Evolutionary conservation across 371 early-diverging fungal genomes (phyloP).

Genomic region (Mortierella sp.): DNA sequence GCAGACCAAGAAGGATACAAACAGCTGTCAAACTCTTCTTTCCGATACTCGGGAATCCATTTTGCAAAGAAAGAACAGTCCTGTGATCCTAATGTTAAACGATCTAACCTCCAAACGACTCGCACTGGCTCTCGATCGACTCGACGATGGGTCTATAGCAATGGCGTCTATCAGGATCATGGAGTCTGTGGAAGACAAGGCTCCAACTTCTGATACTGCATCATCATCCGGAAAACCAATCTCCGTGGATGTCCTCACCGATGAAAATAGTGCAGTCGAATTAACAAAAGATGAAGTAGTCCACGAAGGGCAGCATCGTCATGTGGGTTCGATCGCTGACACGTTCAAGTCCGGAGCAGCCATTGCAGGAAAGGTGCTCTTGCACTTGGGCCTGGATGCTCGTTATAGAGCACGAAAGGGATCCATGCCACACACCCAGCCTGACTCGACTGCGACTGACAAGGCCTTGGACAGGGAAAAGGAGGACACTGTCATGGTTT

Average conservation of each 20-base stretch:
- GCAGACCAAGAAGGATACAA: too few relatives aligned
- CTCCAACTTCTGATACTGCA: too few relatives aligned
- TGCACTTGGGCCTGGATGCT: not conserved
- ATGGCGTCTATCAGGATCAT: not conserved
- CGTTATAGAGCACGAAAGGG: not conserved
- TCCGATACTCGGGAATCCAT: too few relatives aligned
- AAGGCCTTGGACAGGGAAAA: conserved; percentile 59
- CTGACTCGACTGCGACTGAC: not conserved
- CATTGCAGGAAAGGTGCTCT: not conserved
- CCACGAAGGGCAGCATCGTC: not conserved
- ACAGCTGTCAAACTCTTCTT: too few relatives aligned
- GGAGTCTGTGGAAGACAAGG: not conserved
- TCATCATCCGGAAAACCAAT: not conserved
- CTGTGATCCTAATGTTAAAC: not conserved
- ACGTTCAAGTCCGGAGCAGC: not conserved
- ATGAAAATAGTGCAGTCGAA: not conserved
- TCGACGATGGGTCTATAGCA: not conserved
- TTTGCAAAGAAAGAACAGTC: not conserved
- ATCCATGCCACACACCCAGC: not conserved
- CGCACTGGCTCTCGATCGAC: not conserved
- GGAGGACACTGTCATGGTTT: conserved; percentile 44
- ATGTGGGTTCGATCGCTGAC: not conserved
- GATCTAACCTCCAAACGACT: not conserved
- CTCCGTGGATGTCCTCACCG: not conserved
- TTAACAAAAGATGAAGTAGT: not conserved